Conservation (phyloP, 1,284 basidiomycete species). For the Leccinum subspadiceum region DNA sequence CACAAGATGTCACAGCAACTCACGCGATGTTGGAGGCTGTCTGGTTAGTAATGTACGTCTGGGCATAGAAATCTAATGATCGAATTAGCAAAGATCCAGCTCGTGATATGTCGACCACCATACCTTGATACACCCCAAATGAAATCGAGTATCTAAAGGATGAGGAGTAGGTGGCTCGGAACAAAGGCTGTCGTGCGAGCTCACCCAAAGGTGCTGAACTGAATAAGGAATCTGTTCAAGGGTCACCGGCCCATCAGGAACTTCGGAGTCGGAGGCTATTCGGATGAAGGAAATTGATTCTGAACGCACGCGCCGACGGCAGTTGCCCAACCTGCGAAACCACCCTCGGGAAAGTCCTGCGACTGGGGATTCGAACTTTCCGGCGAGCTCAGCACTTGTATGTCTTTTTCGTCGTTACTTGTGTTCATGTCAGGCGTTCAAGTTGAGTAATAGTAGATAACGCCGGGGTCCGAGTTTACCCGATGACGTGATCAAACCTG, state of each 20-base stretch:
- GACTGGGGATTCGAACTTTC: not conserved
- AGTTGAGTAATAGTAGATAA: not conserved
- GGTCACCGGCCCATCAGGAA: not conserved
- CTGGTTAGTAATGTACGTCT: slow-evolving; percentile 35
- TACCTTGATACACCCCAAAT: slow-evolving; percentile 47
- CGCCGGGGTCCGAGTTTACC: not conserved
- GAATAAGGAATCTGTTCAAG: slow-evolving; percentile 29
- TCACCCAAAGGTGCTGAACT: slow-evolving; percentile 41
- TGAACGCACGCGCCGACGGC: slow-evolving; percentile 29
- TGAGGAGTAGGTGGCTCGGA: not conserved
- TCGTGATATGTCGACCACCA: not conserved
- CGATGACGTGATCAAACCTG: not conserved
- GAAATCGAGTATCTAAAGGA: slow-evolving; percentile 36
- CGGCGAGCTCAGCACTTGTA: not conserved
- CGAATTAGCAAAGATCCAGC: not conserved
- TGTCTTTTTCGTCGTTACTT: not conserved
- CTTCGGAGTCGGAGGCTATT: not conserved
- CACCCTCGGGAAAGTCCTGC: slow-evolving; percentile 28
- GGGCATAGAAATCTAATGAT: slow-evolving; percentile 35
- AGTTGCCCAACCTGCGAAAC: slow-evolving; percentile 30
- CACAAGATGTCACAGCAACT: slow-evolving; percentile 9
- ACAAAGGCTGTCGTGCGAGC: not conserved
- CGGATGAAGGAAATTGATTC: not conserved
- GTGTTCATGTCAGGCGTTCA: not conserved
- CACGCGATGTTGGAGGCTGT: slow-evolving; percentile 41